Percentiles rank a stretch among this genome's conserved stretches.
Evolutionary conservation across 495 filamentous ascomycete genomes (phyloP).

Genomic region (Penicillium paxilli): DNA sequence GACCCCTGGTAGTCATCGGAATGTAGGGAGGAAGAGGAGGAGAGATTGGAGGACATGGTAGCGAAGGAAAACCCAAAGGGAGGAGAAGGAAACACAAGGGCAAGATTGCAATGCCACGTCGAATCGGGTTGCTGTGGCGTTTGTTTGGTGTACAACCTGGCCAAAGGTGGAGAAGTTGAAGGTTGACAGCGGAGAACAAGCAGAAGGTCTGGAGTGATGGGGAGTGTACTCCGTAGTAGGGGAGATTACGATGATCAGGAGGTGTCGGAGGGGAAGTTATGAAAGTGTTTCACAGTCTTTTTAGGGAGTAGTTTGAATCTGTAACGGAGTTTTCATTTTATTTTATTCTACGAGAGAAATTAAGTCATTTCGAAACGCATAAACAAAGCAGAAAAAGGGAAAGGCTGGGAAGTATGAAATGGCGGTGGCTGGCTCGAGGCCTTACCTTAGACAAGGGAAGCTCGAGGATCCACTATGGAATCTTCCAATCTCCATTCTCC

Average conservation of each 20-base stretch:
- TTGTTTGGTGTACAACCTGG: constrained; percentile 19
- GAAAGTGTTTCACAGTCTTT: too few species aligned
- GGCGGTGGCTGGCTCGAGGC: constrained; percentile 27
- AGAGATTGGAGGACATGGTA: constrained; percentile 20
- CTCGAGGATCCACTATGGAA: constrained; percentile 15
- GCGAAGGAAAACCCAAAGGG: background rate
- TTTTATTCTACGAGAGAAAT: constrained; percentile 8
- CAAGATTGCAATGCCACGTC: constrained; percentile 38
- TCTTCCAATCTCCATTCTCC: constrained; percentile 13
- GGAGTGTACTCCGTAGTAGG: too few species aligned
- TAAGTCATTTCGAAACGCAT: constrained; percentile 4
- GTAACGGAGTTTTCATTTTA: background rate
- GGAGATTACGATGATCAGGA: too few species aligned
- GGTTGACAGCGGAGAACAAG: too few species aligned
- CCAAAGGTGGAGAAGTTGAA: background rate
- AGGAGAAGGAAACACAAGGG: constrained; percentile 5
- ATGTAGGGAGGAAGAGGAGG: constrained; percentile 25
- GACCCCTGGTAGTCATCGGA: constrained; percentile 24
- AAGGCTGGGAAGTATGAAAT: constrained; percentile 31
- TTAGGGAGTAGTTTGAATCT: too few species aligned
- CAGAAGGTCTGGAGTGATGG: too few species aligned
- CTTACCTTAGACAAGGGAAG: too few species aligned
- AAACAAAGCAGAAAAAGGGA: constrained; percentile 13
- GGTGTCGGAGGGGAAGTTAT: too few species aligned
- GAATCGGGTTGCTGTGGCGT: constrained; percentile 27